Evolutionary conservation across 176 grass and related monocot genomes (phyloP).

Genomic region (Echinochloa phyllopogon): DNA sequence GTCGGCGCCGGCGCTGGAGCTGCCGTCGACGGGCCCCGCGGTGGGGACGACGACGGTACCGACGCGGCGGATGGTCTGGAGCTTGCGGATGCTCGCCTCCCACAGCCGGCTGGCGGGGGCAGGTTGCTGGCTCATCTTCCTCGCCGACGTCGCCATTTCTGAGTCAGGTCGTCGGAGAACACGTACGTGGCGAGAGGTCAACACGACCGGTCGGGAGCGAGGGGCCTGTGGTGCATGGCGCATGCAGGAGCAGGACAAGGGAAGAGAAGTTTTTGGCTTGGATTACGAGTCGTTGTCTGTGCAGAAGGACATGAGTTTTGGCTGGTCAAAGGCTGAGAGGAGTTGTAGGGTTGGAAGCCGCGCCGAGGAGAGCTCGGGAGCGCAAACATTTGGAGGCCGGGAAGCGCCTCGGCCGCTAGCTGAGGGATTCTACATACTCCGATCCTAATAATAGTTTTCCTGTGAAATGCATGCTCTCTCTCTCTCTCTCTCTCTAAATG

Average conservation of each 20-base stretch:
- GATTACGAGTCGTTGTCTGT: not conserved
- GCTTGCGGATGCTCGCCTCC: conserved; percentile 66
- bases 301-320: not conserved
- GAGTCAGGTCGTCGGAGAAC: not conserved
- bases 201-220: not conserved
- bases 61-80: conserved; percentile 53
- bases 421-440: not conserved
- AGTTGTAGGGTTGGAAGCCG: conserved; percentile 48
- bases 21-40: not conserved
- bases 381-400: conserved; percentile 53
- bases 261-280: not conserved
- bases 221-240: not conserved
- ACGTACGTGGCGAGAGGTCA: too few relatives aligned
- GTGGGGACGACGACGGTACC: conserved; percentile 19
- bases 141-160: conserved; percentile 30
- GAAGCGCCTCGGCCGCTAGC: not conserved
- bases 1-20: too few relatives aligned
- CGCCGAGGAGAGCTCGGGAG: conserved; percentile 35
- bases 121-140: conserved; percentile 49
- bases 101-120: conserved; percentile 57
- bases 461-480: not conserved
- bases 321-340: conserved; percentile 44
- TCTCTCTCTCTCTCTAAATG: too few relatives aligned
- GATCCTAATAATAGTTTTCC: conserved; percentile 14
- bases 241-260: not conserved